Evolutionary conservation across 768 basidiomycete genomes (phyloP).

Genomic region (Agaricus blazei): DNA sequence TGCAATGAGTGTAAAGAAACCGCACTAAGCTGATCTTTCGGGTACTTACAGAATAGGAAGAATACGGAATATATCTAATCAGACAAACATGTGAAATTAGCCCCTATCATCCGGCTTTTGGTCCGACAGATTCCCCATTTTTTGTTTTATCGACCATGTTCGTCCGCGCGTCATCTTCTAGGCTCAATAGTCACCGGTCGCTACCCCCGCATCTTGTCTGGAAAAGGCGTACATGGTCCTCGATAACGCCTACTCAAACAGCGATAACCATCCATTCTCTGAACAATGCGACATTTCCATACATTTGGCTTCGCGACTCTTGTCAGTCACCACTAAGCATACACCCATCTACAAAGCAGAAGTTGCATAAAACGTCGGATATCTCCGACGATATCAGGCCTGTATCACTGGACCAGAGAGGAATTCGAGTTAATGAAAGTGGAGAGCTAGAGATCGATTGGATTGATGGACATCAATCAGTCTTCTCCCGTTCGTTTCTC

Average conservation of each 20-base stretch:
- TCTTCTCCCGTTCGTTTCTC: conserved; percentile 46
- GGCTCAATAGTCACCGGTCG: neutral
- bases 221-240: conserved; percentile 22
- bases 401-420: conserved; percentile 23
- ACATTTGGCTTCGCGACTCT: conserved; percentile 80
- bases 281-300: conserved; percentile 46
- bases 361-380: conserved; percentile 67
- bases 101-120: no score
- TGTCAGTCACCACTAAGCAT: conserved; percentile 62
- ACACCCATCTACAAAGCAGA: conserved; percentile 76
- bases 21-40: no score
- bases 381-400: conserved; percentile 48
- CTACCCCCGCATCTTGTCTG: neutral
- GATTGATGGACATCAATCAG: conserved; percentile 56
- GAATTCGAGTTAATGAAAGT: conserved; percentile 32
- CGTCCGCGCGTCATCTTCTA: neutral
- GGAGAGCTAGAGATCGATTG: conserved; percentile 47
- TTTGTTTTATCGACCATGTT: neutral
- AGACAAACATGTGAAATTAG: no score
- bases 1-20: no score
- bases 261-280: conserved; percentile 34
- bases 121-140: neutral
- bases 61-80: no score
- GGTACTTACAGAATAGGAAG: no score
- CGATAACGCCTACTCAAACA: conserved; percentile 19